Percentiles rank a stretch among this genome's conserved stretches.
These are phyloP conservation scores for Ballota nigra DNA, from an alignment of 257 asterid species.

Conservation along the genomic window DNA sequence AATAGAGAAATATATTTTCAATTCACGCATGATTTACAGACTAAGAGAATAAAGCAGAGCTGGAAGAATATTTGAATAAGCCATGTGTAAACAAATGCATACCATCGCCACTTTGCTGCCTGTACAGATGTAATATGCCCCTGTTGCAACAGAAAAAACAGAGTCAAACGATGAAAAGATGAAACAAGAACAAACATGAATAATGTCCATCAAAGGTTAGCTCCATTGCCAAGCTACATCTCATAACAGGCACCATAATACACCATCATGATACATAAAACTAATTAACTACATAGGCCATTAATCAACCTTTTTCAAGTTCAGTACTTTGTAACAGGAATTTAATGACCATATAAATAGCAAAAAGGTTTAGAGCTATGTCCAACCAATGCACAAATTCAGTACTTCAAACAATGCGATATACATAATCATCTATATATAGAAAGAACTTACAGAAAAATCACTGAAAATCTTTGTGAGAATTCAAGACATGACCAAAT, in stretches of 20 bases:
- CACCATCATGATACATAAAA: not conserved
- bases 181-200: slow-evolving; percentile 1
- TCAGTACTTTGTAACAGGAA: not conserved
- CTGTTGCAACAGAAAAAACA: slow-evolving; percentile 44
- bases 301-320: not conserved
- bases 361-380: not conserved
- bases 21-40: not conserved
- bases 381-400: not conserved
- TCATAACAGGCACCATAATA: not conserved
- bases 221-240: not conserved
- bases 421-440: not conserved
- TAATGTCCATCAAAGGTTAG: not conserved
- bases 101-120: slow-evolving; percentile 80
- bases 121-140: slow-evolving; percentile 71
- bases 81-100: slow-evolving; percentile 28
- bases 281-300: not conserved
- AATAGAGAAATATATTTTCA: slow-evolving; percentile 4
- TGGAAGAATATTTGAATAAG: not conserved
- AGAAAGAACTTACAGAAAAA: not conserved
- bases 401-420: not conserved
- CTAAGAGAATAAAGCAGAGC: not conserved
- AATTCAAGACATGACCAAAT: not conserved
- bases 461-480: not conserved
- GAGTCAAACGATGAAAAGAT: slow-evolving; percentile 22
- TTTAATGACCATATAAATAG: not conserved